Conservation (phyloP, 2,329 filamentous ascomycete species). For the Fusarium poae region DNA sequence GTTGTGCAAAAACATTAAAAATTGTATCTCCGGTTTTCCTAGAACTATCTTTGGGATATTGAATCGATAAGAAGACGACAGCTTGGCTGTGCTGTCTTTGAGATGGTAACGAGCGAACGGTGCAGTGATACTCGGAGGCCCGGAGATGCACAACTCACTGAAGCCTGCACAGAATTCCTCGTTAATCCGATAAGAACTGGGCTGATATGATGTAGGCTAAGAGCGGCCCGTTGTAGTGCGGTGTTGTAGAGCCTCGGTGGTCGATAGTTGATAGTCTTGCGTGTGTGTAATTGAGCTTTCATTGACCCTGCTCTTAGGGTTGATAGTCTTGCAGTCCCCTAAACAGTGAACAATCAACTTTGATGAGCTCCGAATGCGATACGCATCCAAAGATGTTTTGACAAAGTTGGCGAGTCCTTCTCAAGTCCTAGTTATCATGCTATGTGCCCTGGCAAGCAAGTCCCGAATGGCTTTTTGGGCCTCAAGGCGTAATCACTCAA, state of each 20-base stretch:
- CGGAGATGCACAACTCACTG: slow-evolving; percentile 44
- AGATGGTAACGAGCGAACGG: slow-evolving; percentile 16
- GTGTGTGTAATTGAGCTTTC: no score
- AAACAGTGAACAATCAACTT: slow-evolving; percentile 2
- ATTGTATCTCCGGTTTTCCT: slow-evolving; percentile 48
- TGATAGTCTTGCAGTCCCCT: slow-evolving; percentile 9
- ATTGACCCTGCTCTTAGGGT: no score
- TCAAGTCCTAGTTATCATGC: slow-evolving; percentile 4
- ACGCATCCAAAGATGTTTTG: slow-evolving; percentile 5
- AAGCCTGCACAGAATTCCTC: slow-evolving; percentile 14
- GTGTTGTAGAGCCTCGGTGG: slow-evolving; percentile 29
- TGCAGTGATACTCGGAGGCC: slow-evolving; percentile 40
- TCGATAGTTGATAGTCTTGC: slow-evolving; percentile 20
- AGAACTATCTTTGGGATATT: slow-evolving; percentile 25
- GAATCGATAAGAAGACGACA: slow-evolving; percentile 39
- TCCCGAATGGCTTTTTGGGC: slow-evolving; percentile 1
- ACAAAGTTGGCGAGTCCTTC: background rate
- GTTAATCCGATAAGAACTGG: slow-evolving; percentile 46
- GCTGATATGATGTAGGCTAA: slow-evolving; percentile 30
- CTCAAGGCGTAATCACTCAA: slow-evolving; percentile 21
- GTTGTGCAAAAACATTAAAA: slow-evolving; percentile 10
- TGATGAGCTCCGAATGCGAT: background rate
- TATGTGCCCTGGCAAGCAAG: slow-evolving; percentile 11
- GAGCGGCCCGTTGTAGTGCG: slow-evolving; percentile 33
- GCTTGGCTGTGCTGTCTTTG: slow-evolving; percentile 29